Evolutionary conservation across 2,329 filamentous ascomycete genomes (phyloP).

Genomic region (Clonostachys solani): DNA sequence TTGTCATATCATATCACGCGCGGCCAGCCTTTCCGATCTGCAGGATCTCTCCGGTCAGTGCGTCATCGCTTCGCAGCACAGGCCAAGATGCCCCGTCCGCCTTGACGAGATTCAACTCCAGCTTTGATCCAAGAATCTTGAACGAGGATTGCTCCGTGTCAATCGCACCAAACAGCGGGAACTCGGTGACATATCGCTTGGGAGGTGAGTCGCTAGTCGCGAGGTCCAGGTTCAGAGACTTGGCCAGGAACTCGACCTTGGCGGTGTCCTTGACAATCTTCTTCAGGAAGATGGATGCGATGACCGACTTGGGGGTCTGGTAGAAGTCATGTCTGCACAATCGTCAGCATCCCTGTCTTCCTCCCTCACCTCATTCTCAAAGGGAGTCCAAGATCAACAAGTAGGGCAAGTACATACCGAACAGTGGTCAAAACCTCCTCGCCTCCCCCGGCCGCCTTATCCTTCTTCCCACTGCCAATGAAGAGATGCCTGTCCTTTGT

Average conservation of each 20-base stretch:
- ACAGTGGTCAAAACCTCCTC: slow-evolving; percentile 79
- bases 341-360: not conserved
- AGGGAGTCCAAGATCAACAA: not conserved
- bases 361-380: no score
- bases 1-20: slow-evolving; percentile 1
- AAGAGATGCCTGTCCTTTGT: slow-evolving; percentile 82
- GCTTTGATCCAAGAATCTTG: slow-evolving; percentile 83
- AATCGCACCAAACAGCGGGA: slow-evolving; percentile 75
- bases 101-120: slow-evolving; percentile 72
- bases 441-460: slow-evolving; percentile 35
- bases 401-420: slow-evolving; percentile 44
- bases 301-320: slow-evolving; percentile 80
- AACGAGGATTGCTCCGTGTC: slow-evolving; percentile 70
- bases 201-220: slow-evolving; percentile 72
- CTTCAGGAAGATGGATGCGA: slow-evolving; percentile 91
- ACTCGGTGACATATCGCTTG: slow-evolving; percentile 72
- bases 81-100: slow-evolving; percentile 80
- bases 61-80: slow-evolving; percentile 75
- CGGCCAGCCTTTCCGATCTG: slow-evolving; percentile 75
- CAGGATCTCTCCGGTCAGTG: slow-evolving; percentile 69
- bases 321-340: slow-evolving; percentile 73
- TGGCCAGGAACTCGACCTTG: slow-evolving; percentile 63
- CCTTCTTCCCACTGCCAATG: slow-evolving; percentile 70
- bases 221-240: slow-evolving; percentile 70
- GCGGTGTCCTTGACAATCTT: slow-evolving; percentile 86